A percentile compares a stretch with the other conserved stretches of the same genome.
These are phyloP conservation scores for Galerina marginata DNA, from an alignment of 768 basidiomycete species.

Conservation along the genomic window DNA sequence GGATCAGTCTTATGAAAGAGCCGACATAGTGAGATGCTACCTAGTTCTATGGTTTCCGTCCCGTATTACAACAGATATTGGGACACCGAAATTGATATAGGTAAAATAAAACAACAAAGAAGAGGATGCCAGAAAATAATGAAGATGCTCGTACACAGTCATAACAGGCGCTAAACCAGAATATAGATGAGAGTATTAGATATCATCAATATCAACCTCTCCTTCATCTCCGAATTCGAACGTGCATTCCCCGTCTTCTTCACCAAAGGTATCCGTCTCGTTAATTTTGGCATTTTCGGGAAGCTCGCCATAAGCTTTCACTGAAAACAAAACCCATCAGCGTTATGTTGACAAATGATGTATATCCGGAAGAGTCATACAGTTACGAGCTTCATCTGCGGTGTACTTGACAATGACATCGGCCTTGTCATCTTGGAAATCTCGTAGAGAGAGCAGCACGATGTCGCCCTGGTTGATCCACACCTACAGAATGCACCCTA, in stretches of 20 bases:
- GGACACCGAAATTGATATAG: constrained; percentile 11
- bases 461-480: constrained; percentile 99
- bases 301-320: constrained; percentile 98
- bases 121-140: constrained; percentile 22
- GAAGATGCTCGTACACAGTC: constrained; percentile 22
- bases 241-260: constrained; percentile 87
- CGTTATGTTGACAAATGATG: not conserved
- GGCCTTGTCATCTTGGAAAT: constrained; percentile 99
- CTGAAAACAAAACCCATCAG: constrained; percentile 38
- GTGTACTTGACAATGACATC: constrained; percentile 99
- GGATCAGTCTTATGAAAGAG: too few species aligned
- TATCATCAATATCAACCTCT: constrained; percentile 90
- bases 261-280: constrained; percentile 93
- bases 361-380: constrained; percentile 26
- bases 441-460: constrained; percentile 90
- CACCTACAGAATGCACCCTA: constrained; percentile 59
- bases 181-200: constrained; percentile 50
- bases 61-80: constrained; percentile 11
- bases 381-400: constrained; percentile 88
- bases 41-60: not conserved
- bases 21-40: too few species aligned
- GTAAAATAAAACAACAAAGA: constrained; percentile 21
- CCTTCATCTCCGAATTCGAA: constrained; percentile 92
- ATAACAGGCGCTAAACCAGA: constrained; percentile 16
- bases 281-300: constrained; percentile 97